Base-by-base conservation (phyloP, 176 grass and related monocot species). In the Rhynchospora tenuis region DNA sequence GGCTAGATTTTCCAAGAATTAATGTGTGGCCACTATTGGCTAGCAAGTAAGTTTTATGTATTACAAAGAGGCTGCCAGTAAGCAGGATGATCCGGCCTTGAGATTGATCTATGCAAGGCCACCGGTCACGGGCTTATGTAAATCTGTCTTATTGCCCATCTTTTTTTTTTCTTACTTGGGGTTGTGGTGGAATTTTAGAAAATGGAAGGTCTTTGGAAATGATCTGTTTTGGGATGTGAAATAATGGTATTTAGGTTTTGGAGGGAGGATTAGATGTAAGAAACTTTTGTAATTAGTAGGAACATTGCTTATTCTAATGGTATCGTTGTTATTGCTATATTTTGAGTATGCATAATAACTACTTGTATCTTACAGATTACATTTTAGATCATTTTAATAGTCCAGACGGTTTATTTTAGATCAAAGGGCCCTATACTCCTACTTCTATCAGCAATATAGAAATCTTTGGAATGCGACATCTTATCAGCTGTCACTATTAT, bases 271-370 rank as follows among this genome's bases (percentile, higher is more conserved):
- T 31, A 77, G 15, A 16, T 71, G 67, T 22, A 50, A 73, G 70
- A 10, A 15, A 27, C 69, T 74, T 74, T 15, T 74, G 71, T 52
- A 74, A 74, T 52, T 74, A 74, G 71, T 74, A 74, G 46, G n/a
- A 74, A 74, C 71, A 74, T 74, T 74, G 46, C 14, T 52, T 52
- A 74, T 74, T 52, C 22, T 51, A 74, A 52, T 74, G 46, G 16
- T 10, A 48, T 51, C 46, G 23, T 11, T 52, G 46, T 74, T 52
- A 51, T 74, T 74, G 24, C 19, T 46, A 3, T 38, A 38, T 38
- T 69, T 44, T 65, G 23, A 31, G 26, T 29, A 66, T 67, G 14
- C 42, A 38, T 38, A 38, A 38, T 38, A 38, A 43, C 6, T 68
- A 31, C 15, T 16, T 68, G 16, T 17, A 31, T 66, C 29, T 29